Evolutionary conservation across 805 yeast genomes (phyloP).

Genomic region (Pichia phayaonensis): DNA sequence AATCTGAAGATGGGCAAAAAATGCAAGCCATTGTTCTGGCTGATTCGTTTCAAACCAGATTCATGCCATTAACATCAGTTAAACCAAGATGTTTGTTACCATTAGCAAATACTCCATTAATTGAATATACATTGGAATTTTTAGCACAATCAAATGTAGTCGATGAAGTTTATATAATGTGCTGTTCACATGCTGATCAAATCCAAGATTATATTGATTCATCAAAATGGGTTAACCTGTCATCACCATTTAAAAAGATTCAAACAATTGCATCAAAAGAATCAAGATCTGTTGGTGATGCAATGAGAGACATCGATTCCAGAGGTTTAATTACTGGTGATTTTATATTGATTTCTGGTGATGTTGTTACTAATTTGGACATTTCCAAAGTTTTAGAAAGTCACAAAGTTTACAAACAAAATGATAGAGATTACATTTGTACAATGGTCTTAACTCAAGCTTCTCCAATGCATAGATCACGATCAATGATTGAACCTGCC

Average conservation of each 20-base stretch:
- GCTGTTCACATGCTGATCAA: constrained; percentile 86
- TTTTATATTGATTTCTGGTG: constrained; percentile 86
- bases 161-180: constrained; percentile 81
- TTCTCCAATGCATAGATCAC: constrained; percentile 73
- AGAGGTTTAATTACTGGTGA: constrained; percentile 87
- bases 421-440: constrained; percentile 85
- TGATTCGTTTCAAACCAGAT: constrained; percentile 87
- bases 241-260: constrained; percentile 74
- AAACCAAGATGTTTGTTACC: constrained; percentile 90
- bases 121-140: constrained; percentile 92
- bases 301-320: constrained; percentile 91
- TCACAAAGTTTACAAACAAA: constrained; percentile 62
- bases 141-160: constrained; percentile 79
- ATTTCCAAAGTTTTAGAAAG: constrained; percentile 62
- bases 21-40: constrained; percentile 92
- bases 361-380: constrained; percentile 88
- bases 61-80: constrained; percentile 83
- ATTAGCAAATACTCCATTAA: constrained; percentile 84
- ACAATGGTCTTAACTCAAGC: constrained; percentile 92
- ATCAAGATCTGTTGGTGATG: constrained; percentile 90
- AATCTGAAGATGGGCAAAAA: constrained; percentile 51
- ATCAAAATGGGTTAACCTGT: constrained; percentile 59
- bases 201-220: constrained; percentile 72
- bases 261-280: constrained; percentile 78
- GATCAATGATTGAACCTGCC: constrained; percentile 77